Conservation (phyloP, 805 yeast genomes). For the Tetrapisispora taiwanensis region DNA sequence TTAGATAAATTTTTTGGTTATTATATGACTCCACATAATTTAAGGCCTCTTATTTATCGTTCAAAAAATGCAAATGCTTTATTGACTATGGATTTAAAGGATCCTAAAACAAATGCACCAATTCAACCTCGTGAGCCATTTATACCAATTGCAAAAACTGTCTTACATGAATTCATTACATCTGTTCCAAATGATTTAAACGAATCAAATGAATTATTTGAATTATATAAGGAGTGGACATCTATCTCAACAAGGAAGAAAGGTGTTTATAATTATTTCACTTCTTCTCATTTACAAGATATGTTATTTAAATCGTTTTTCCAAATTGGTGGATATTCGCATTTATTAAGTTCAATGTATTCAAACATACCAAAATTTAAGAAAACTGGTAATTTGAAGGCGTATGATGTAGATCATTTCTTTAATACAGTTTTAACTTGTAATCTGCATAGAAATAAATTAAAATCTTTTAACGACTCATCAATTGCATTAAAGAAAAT, state of each 20-base stretch:
- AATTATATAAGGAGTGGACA: conserved; percentile 22
- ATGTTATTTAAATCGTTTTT: conserved; percentile 20
- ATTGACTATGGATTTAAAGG: conserved; percentile 33
- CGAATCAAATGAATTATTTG: conserved; percentile 13
- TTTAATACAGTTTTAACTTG: conserved; percentile 24
- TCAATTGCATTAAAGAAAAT: conserved; percentile 15
- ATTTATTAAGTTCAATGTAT: conserved; percentile 15
- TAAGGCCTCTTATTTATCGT: conserved; percentile 34
- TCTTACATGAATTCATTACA: conserved; percentile 20
- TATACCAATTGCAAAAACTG: conserved; percentile 20
- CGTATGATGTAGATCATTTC: conserved; percentile 22
- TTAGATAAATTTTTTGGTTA: conserved; percentile 28
- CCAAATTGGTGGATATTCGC: conserved; percentile 16
- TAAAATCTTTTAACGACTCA: conserved; percentile 10
- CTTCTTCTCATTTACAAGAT: conserved; percentile 16
- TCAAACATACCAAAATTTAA: conserved; percentile 11
- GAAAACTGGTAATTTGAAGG: conserved; percentile 11
- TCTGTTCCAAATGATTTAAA: conserved; percentile 6
- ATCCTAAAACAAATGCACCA: conserved; percentile 27
- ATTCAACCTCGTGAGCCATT: conserved; percentile 29
- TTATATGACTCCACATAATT: conserved; percentile 25
- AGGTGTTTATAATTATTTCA: conserved; percentile 19
- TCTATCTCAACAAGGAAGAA: conserved; percentile 18
- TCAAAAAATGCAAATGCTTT: conserved; percentile 32
- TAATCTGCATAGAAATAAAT: conserved; percentile 19